Conservation (phyloP, 108 stramenopile species). For the Fragilaria crotonensis region DNA sequence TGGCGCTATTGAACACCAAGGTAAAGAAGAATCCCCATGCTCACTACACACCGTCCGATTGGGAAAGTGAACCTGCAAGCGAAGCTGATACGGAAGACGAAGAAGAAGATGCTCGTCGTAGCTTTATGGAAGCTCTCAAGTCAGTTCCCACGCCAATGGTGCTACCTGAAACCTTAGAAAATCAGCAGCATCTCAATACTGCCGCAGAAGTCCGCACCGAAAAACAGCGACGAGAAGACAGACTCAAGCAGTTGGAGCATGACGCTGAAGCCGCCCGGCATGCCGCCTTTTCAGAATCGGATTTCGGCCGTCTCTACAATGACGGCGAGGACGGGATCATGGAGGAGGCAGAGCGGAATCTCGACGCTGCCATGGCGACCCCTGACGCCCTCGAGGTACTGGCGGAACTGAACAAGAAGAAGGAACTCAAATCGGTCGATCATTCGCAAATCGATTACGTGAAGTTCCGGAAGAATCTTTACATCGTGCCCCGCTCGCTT, state of each 20-base stretch:
- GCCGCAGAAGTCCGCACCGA: slow-evolving; percentile 70
- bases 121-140: slow-evolving; percentile 73
- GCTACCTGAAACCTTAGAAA: slow-evolving; percentile 25
- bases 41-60: slow-evolving; percentile 59
- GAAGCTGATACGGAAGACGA: slow-evolving; percentile 53
- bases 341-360: slow-evolving; percentile 89
- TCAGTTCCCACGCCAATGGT: slow-evolving; percentile 23
- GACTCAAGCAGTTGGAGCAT: slow-evolving; percentile 42
- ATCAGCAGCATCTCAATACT: slow-evolving; percentile 11
- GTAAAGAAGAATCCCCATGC: slow-evolving; percentile 17
- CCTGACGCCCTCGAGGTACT: slow-evolving; percentile 89
- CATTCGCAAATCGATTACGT: slow-evolving; percentile 88
- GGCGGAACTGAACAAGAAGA: slow-evolving; percentile 88
- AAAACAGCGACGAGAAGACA: slow-evolving; percentile 78
- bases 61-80: slow-evolving; percentile 52
- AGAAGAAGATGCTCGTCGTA: slow-evolving; percentile 74
- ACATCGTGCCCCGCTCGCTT: slow-evolving; percentile 81
- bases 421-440: slow-evolving; percentile 93
- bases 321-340: slow-evolving; percentile 81
- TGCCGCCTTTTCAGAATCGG: slow-evolving; percentile 41
- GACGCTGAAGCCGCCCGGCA: slow-evolving; percentile 62
- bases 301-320: slow-evolving; percentile 71
- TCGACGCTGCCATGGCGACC: slow-evolving; percentile 63
- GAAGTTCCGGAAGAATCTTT: slow-evolving; percentile 89
- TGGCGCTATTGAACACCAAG: slow-evolving; percentile 28